Base-by-base conservation (phyloP, 768 basidiomycete genomes). In the Termitomyces sp. region DNA sequence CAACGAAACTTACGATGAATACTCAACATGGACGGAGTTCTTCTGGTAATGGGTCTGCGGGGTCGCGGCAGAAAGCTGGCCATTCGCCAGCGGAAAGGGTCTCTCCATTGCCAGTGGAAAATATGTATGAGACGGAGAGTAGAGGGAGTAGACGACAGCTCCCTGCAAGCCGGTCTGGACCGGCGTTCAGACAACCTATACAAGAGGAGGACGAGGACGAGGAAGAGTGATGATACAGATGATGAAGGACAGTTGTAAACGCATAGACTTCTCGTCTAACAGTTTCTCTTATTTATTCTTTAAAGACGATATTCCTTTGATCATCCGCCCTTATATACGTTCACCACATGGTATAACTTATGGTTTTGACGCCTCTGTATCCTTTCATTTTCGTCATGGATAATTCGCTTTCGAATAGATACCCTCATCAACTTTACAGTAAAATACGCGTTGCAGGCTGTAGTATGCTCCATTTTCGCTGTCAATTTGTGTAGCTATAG, bases 121-220 rank as follows among this genome's bases (percentile, higher is more conserved):
- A 71, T 24, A 54, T 64, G 12, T 79, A 79, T 55, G 81, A 86
- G 13, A 60, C 75, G 3, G 84, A 85, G 55, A 65, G 77, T 7
- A 75, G 86, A 57, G 81, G 83, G 0, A 81, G 83, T 31, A 76
- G 90, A 62, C 76, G 90, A 60, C 87, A 90, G 66, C 73, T 93
- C 13, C 90, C 91, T 26, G 69, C 76, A 50, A 77, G 72, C n/a
- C 81, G 90, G 26, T 74, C 82, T n/a, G 90, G 88, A 1, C 84
- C 82, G 51, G 85, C 89, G 9, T 90, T 90, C 64, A 72, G 75
- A 48, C 82, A 86, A 61, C 72, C 88, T 5, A 92, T 91, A 55
- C 88, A 91, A 68, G 91, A 92, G 68, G 91, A 92, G 67, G 91
- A 93, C 62, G 91, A 92, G 69, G 91, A 78, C 22, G 91, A 92